Percentiles rank a stretch among this genome's conserved stretches.
Conservation (phyloP, 805 yeast genomes). For the Kluyveromyces starmeri region DNA sequence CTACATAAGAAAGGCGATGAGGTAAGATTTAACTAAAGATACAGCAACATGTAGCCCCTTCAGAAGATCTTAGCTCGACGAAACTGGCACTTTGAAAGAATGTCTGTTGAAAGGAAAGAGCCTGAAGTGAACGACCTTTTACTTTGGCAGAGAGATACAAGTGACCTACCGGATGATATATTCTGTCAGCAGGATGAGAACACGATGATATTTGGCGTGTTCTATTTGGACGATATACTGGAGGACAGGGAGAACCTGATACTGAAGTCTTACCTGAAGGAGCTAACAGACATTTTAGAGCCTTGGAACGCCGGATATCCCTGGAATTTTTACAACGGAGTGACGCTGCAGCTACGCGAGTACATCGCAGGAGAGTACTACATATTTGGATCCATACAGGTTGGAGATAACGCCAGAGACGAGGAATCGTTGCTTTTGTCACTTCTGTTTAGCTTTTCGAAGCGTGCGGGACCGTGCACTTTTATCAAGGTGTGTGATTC, state of each 20-base stretch:
- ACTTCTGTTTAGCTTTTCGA: conserved; percentile 33
- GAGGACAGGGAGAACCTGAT: conserved; percentile 3
- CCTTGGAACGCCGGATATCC: conserved; percentile 35
- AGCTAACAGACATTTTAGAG: conserved; percentile 19
- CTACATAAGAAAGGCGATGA: too few relatives aligned
- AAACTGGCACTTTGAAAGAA: too few relatives aligned
- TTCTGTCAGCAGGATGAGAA: conserved; percentile 17
- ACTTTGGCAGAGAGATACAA: conserved; percentile 21
- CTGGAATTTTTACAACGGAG: conserved; percentile 32
- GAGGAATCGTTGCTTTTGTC: conserved; percentile 40
- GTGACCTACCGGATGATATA: conserved; percentile 10
- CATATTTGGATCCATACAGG: conserved; percentile 28
- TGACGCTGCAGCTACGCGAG: conserved; percentile 16
- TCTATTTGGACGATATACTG: conserved; percentile 17
- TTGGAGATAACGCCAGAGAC: conserved; percentile 34
- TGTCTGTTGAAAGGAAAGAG: not conserved
- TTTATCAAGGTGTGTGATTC: conserved; percentile 41
- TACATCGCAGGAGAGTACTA: conserved; percentile 11
- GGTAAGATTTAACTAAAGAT: too few relatives aligned
- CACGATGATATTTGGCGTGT: conserved; percentile 23
- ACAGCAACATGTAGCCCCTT: too few relatives aligned
- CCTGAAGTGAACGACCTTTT: conserved; percentile 8
- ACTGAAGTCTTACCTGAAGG: conserved; percentile 6
- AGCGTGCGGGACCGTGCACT: conserved; percentile 24
- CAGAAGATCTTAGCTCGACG: too few relatives aligned